Percentiles rank a stretch among this genome's conserved stretches.
Conservation (phyloP, 148 eudicot species). For the Drosera capensis region DNA sequence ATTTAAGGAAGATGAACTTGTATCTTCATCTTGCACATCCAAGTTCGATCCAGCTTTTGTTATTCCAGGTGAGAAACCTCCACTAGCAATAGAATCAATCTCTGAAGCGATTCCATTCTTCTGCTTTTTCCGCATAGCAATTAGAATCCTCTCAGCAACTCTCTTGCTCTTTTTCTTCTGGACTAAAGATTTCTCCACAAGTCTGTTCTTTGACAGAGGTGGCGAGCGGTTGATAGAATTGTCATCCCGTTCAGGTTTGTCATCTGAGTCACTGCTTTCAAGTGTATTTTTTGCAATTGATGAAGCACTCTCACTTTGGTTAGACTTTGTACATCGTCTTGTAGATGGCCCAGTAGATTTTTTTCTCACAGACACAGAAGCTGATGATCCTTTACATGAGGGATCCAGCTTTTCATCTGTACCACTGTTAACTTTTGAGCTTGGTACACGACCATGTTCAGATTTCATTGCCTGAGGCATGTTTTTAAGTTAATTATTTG, state of each 20-base stretch:
- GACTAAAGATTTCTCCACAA: slow-evolving; percentile 26
- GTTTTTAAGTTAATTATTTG: neutral
- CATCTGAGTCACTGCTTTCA: slow-evolving; percentile 80
- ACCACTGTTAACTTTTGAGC: slow-evolving; percentile 20
- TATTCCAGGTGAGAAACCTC: slow-evolving; percentile 20
- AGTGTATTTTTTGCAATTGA: slow-evolving; percentile 48
- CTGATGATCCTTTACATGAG: slow-evolving; percentile 27
- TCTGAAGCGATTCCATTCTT: slow-evolving; percentile 50
- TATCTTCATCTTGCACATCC: slow-evolving; percentile 36
- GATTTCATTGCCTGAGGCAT: slow-evolving; percentile 28
- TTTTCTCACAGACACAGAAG: slow-evolving; percentile 22
- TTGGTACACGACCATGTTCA: slow-evolving; percentile 22
- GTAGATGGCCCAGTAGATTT: slow-evolving; percentile 32
- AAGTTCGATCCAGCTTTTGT: neutral
- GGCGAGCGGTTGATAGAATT: slow-evolving; percentile 18
- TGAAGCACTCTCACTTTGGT: slow-evolving; percentile 72
- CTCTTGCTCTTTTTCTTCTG: slow-evolving; percentile 51
- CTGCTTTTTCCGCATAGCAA: slow-evolving; percentile 60
- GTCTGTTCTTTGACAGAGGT: slow-evolving; percentile 23
- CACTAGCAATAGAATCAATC: slow-evolving; percentile 42
- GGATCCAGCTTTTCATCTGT: slow-evolving; percentile 33
- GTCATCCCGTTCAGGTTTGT: slow-evolving; percentile 28
- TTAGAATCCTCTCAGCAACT: slow-evolving; percentile 48
- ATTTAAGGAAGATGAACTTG: slow-evolving; percentile 25
- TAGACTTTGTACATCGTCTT: slow-evolving; percentile 40